A percentile compares a stretch with the other conserved stretches of the same genome.
Conservation (phyloP, 306 rosid genomes). For the Fragaria ananassa region DNA sequence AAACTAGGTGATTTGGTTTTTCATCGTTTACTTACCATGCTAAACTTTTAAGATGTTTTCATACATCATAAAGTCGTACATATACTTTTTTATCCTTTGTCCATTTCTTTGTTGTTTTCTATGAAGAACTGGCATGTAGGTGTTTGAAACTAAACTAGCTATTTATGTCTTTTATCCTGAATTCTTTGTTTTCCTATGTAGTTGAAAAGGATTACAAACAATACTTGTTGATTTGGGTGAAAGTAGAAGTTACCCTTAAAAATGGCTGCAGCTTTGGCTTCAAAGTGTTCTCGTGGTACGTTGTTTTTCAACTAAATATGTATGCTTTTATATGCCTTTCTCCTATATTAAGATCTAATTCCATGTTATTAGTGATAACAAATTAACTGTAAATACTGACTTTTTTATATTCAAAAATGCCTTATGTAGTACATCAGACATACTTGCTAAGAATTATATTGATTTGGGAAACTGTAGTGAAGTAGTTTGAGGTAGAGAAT, state of each 20-base stretch:
- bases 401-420: background rate
- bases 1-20: background rate
- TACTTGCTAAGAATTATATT: background rate
- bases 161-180: background rate
- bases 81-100: background rate
- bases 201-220: background rate
- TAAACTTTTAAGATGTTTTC: background rate
- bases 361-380: background rate
- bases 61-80: background rate
- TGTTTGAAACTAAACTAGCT: background rate
- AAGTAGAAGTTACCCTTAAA: background rate
- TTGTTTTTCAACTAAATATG: background rate
- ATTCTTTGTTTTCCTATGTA: background rate
- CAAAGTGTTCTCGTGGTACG: constrained; percentile 33
- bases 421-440: background rate
- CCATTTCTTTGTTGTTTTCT: background rate
- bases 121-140: background rate
- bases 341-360: background rate
- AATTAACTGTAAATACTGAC: background rate
- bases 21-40: background rate
- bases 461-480: background rate
- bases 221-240: background rate
- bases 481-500: background rate
- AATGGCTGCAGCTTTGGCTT: constrained; percentile 38
- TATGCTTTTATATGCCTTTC: background rate